Evolutionary conservation across 495 filamentous ascomycete genomes (phyloP).

Genomic region (Daldinia loculata): DNA sequence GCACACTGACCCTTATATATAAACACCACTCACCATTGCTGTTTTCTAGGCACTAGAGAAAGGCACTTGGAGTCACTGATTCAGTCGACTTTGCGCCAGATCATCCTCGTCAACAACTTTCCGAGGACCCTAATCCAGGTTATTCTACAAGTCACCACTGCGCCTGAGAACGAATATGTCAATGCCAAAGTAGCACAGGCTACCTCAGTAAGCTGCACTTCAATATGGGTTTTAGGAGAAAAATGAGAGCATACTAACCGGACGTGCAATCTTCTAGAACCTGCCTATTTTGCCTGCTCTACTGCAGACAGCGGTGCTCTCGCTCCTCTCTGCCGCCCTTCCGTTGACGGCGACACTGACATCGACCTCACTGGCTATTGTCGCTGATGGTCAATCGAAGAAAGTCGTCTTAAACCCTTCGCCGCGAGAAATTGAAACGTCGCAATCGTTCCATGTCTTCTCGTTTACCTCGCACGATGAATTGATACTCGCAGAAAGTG

Average conservation of each 20-base stretch:
- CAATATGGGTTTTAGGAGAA: not conserved
- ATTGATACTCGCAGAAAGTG: conserved; percentile 79
- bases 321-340: conserved; percentile 78
- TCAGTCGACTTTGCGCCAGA: conserved; percentile 69
- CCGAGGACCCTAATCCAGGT: conserved; percentile 74
- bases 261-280: conserved; percentile 59
- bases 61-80: conserved; percentile 77
- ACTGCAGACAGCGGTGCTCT: conserved; percentile 74
- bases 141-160: conserved; percentile 68
- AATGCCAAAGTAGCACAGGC: conserved; percentile 61
- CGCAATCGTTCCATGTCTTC: conserved; percentile 77
- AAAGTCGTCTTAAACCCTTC: conserved; percentile 64
- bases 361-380: conserved; percentile 68
- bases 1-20: conserved; percentile 45
- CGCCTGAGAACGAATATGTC: conserved; percentile 64
- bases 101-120: conserved; percentile 73
- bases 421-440: conserved; percentile 61
- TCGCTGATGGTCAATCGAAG: conserved; percentile 54
- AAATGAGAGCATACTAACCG: conserved; percentile 30
- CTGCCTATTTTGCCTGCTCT: conserved; percentile 77
- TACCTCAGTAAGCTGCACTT: conserved; percentile 52
- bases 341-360: conserved; percentile 76
- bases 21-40: conserved; percentile 53
- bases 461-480: conserved; percentile 79
- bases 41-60: conserved; percentile 68